A percentile compares a stretch with the other conserved stretches of the same genome.
Evolutionary conservation across 306 rosid species (phyloP).

Genomic region (Potentilla sterilis): DNA sequence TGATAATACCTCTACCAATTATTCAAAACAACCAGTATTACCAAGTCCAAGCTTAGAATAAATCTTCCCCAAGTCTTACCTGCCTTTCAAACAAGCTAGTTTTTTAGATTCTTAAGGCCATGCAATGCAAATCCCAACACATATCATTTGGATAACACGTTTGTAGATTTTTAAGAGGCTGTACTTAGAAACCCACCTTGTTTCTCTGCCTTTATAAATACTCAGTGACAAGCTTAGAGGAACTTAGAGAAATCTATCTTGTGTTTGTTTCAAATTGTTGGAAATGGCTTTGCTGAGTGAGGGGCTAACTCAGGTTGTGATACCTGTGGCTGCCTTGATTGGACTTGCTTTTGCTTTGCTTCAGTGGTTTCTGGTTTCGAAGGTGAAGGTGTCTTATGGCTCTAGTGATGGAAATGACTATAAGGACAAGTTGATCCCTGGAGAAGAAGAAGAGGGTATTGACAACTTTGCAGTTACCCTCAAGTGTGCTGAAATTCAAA

Average conservation of each 20-base stretch:
- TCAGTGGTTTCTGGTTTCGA: slow-evolving; percentile 65
- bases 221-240: slow-evolving; percentile 4
- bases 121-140: neutral
- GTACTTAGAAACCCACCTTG: slow-evolving; percentile 15
- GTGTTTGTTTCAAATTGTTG: slow-evolving; percentile 11
- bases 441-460: slow-evolving; percentile 52
- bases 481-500: slow-evolving; percentile 65
- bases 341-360: slow-evolving; percentile 61
- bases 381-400: slow-evolving; percentile 42
- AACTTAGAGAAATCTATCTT: slow-evolving; percentile 7
- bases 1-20: slow-evolving; percentile 23
- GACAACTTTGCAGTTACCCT: slow-evolving; percentile 37
- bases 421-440: slow-evolving; percentile 40
- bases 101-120: slow-evolving; percentile 25
- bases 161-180: neutral
- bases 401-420: slow-evolving; percentile 24
- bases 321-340: slow-evolving; percentile 53
- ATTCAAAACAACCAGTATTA: slow-evolving; percentile 42
- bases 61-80: slow-evolving; percentile 24
- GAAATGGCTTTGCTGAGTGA: slow-evolving; percentile 56
- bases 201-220: slow-evolving; percentile 1
- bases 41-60: slow-evolving; percentile 1
- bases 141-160: no score
- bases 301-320: slow-evolving; percentile 50
- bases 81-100: slow-evolving; percentile 44